A percentile compares a stretch with the other conserved stretches of the same genome.
phyloP scores from a whole-genome alignment of 306 rosid species.

The Leucaena leucocephala region DNA sequence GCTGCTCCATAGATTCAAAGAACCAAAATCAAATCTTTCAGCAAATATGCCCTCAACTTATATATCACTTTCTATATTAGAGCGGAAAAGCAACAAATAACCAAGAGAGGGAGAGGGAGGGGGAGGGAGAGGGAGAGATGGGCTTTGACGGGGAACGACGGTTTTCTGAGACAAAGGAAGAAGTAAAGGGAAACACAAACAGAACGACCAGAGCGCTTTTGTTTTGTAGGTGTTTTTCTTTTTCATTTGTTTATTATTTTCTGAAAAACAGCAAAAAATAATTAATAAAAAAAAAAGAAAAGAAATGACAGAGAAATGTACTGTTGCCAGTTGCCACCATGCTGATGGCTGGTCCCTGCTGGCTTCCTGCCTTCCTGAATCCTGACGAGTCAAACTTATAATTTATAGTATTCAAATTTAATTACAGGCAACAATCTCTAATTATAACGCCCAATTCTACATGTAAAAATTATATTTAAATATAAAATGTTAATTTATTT shows the following conservation, averaged over 20 bases:
- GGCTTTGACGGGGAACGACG: conserved; percentile 32
- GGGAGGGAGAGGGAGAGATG: background rate
- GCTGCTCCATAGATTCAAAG: conserved; percentile 63
- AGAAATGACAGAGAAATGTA: background rate
- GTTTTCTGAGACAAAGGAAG: conserved; percentile 37
- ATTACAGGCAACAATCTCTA: too few species aligned
- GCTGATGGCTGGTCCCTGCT: background rate
- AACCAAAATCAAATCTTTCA: conserved; percentile 29
- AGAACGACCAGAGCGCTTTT: conserved; percentile 30
- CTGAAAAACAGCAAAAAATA: conserved; percentile 6
- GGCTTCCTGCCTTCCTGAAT: background rate
- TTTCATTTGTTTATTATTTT: conserved; percentile 32
- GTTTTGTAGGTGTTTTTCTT: conserved; percentile 23
- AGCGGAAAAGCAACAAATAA: too few species aligned
- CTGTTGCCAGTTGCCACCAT: conserved; percentile 10
- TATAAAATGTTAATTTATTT: too few species aligned
- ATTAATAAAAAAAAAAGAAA: background rate
- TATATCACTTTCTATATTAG: conserved; percentile 11
- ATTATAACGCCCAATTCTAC: too few species aligned
- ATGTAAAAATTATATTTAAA: too few species aligned
- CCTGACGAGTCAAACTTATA: background rate
- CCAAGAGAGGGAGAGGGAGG: background rate
- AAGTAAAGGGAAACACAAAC: conserved; percentile 30
- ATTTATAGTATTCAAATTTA: too few species aligned
- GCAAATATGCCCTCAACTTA: conserved; percentile 25